phyloP scores from a whole-genome alignment of 345 rosid species.

The Lenwebbia sp. region DNA sequence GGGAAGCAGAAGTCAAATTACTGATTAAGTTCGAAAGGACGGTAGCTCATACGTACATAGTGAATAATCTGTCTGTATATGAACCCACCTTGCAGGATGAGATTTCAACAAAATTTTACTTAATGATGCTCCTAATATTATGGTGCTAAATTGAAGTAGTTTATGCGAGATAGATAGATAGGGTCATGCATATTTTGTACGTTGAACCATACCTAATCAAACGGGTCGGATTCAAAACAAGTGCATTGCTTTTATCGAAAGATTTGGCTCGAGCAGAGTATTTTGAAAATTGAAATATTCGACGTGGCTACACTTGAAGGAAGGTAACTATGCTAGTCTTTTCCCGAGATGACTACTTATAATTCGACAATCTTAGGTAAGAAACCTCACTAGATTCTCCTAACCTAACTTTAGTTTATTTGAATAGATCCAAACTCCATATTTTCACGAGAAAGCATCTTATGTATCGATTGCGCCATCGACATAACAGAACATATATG shows the following conservation, averaged over 20 bases:
- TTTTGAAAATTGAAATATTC: neutral
- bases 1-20: neutral
- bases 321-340: neutral
- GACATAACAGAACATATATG: neutral
- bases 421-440: neutral
- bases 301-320: neutral
- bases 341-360: neutral
- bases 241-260: neutral
- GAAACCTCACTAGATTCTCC: neutral
- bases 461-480: neutral
- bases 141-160: neutral
- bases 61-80: neutral
- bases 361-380: neutral
- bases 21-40: neutral
- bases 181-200: neutral
- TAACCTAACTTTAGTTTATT: neutral
- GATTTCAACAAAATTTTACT: neutral
- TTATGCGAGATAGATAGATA: neutral
- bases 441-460: neutral
- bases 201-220: neutral
- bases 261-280: neutral
- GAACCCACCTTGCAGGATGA: neutral
- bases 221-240: neutral
- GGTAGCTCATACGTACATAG: neutral
- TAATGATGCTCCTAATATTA: neutral